Evolutionary conservation across 2,329 filamentous ascomycete genomes (phyloP), one percentile per base, ranked within the genome.

Genomic region (Conoideocrella luteorostrata): DNA sequence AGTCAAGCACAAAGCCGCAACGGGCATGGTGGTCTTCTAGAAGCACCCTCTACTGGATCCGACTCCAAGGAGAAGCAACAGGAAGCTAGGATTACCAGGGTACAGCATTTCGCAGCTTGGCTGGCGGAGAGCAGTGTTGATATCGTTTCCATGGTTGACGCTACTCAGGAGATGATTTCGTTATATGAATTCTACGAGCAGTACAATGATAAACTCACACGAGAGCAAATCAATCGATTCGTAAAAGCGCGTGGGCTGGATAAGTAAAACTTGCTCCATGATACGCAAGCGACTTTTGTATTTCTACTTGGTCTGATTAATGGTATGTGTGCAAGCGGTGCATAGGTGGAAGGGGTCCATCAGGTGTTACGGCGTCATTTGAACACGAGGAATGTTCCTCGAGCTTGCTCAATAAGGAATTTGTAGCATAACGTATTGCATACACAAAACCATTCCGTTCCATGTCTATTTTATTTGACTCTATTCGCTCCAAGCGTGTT

Each of bases 121-220:
- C 71, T 95, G 45, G 86, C 89, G 1, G 88, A 95, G 59, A 93
- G 87, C 56, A 84, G 80, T 45, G 79, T 95, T 34, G 87, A 94
- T 55, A 85, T 95, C 56, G 80, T 87, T 51, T 84, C 82, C 24
- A 83, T 94, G 62, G 84, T 95, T 40, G 88, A 95, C 63, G 88
- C 86, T 57, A 91, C 87, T 0, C 90, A 96, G 65, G 90, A 95
- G 66, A 77, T 95, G 49, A 87, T 96, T 42, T 90, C 87, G 4
- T 78, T 95, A 50, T 95, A 95, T 60, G 87, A 94, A 57, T 77
- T 69, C 47, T 70, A 77, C 40, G 77, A 80, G 56, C 70, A 77
- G 52, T 80, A 78, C 52, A 78, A 78, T 49, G 77, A 80, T 43
- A 80, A 80, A 55, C 64, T 72, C 30, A 77, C 74, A 2, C 62